Conservation (phyloP, 192 early-diverging fungal genomes). For the Coemansia sp. region DNA sequence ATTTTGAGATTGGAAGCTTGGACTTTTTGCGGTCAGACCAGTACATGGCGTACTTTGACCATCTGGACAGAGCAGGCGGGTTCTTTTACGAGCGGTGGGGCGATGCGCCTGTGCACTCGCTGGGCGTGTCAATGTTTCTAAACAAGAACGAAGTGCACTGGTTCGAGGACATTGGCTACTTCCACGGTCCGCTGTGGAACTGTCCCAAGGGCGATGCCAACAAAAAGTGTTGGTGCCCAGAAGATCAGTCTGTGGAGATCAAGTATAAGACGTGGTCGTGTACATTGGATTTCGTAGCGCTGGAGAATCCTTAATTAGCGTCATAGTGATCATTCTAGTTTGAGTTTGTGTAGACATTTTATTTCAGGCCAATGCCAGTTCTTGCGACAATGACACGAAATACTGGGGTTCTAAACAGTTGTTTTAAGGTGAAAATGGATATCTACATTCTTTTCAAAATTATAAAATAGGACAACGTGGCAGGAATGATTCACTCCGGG, state of each 20-base stretch:
- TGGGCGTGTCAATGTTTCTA: constrained; percentile 61
- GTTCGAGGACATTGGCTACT: constrained; percentile 73
- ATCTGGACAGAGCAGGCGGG: constrained; percentile 7
- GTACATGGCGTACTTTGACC: constrained; percentile 11
- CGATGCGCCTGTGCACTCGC: constrained; percentile 59
- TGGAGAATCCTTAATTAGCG: constrained; percentile 13
- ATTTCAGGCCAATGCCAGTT: not conserved
- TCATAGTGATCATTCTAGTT: not conserved
- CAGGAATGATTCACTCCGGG: not conserved
- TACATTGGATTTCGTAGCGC: constrained; percentile 39
- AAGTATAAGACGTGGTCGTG: constrained; percentile 47
- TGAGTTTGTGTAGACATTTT: not conserved
- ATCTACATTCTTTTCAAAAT: not conserved
- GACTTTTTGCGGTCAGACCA: constrained; percentile 48
- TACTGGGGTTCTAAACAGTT: not conserved
- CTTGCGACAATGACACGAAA: not conserved
- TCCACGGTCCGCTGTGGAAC: constrained; percentile 46
- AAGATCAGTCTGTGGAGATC: constrained; percentile 38
- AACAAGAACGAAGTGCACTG: constrained; percentile 61
- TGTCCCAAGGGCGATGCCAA: constrained; percentile 33
- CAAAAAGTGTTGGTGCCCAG: constrained; percentile 47
- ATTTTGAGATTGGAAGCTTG: constrained; percentile 73
- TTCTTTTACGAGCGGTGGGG: constrained; percentile 11
- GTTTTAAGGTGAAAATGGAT: not conserved
- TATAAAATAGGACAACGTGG: not conserved